phyloP scores from a whole-genome alignment of 495 filamentous ascomycete species.

The Hyaloscypha finlandica region DNA sequence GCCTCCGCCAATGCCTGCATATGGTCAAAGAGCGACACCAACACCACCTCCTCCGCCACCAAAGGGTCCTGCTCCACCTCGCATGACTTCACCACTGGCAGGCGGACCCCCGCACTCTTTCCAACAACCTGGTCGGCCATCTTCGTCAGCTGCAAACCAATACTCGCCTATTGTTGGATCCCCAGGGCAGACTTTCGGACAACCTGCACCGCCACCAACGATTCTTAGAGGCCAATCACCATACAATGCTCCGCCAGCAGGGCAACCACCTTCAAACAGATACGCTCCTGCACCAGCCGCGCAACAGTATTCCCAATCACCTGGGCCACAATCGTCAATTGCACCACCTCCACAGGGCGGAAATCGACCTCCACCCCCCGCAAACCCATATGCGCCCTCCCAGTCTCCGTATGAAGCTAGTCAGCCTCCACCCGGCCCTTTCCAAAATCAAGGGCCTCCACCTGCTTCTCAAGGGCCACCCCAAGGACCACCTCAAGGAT shows the following conservation, averaged over 20 bases:
- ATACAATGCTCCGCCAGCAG: conserved; percentile 80
- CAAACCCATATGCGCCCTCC: conserved; percentile 39
- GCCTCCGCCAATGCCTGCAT: conserved; percentile 49
- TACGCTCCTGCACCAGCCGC: conserved; percentile 81
- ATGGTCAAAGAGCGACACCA: conserved; percentile 42
- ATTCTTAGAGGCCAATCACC: conserved; percentile 80
- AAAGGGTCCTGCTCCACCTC: conserved; percentile 53
- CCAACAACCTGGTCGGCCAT: conserved; percentile 52
- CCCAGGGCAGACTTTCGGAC: conserved; percentile 43
- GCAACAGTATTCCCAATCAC: conserved; percentile 49
- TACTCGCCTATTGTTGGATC: conserved; percentile 67
- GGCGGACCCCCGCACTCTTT: conserved; percentile 49
- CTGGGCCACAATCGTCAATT: conserved; percentile 41
- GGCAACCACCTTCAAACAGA: conserved; percentile 73
- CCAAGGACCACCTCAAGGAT: conserved; percentile 31
- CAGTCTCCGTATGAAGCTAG: conserved; percentile 37
- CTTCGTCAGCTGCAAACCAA: conserved; percentile 62
- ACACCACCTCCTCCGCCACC: conserved; percentile 59
- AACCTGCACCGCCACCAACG: conserved; percentile 51
- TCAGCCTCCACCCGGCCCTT: conserved; percentile 20
- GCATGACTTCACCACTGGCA: conserved; percentile 54
- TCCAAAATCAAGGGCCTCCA: conserved; percentile 32
- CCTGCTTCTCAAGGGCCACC: conserved; percentile 31
- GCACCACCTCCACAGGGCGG: conserved; percentile 53
- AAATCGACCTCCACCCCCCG: conserved; percentile 44